Evolutionary conservation across 805 yeast genomes (phyloP).

Genomic region (Saccharomycopsis microspora): DNA sequence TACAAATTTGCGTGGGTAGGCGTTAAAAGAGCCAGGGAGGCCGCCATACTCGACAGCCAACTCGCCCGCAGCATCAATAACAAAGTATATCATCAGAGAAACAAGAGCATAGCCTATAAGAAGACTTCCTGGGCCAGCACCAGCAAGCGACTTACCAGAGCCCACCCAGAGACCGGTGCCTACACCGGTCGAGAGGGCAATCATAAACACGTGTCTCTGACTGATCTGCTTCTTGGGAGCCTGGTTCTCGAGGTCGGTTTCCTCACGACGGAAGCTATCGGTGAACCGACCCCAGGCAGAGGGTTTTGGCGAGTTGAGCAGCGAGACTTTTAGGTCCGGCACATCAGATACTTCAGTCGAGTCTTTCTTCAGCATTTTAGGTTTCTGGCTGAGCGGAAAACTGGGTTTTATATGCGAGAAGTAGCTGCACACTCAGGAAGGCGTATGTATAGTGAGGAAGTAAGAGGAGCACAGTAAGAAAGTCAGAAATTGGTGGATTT

Average conservation of each 20-base stretch:
- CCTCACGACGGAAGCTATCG: constrained; percentile 9
- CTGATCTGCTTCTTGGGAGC: constrained; percentile 23
- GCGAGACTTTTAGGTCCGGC: background rate
- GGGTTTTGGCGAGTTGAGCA: background rate
- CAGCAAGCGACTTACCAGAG: constrained; percentile 34
- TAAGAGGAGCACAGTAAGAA: too few relatives aligned
- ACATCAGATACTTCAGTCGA: background rate
- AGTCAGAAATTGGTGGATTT: too few relatives aligned
- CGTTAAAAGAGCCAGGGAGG: constrained; percentile 29
- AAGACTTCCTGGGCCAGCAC: constrained; percentile 37
- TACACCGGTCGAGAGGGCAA: constrained; percentile 76
- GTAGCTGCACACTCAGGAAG: too few relatives aligned
- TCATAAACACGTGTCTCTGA: constrained; percentile 50
- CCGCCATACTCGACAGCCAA: constrained; percentile 30
- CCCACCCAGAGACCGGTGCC: constrained; percentile 67
- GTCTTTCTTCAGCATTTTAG: background rate
- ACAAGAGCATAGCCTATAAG: constrained; percentile 47
- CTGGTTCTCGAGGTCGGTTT: constrained; percentile 6
- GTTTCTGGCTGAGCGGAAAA: too few relatives aligned
- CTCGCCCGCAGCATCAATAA: constrained; percentile 54
- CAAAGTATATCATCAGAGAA: constrained; percentile 45
- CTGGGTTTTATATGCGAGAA: too few relatives aligned
- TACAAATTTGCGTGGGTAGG: constrained; percentile 26
- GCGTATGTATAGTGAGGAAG: too few relatives aligned
- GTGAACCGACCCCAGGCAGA: constrained; percentile 9